These are phyloP conservation scores for Paramecium sonneborni DNA, from an alignment of 73 alveolate species.

Conservation along the genomic window DNA sequence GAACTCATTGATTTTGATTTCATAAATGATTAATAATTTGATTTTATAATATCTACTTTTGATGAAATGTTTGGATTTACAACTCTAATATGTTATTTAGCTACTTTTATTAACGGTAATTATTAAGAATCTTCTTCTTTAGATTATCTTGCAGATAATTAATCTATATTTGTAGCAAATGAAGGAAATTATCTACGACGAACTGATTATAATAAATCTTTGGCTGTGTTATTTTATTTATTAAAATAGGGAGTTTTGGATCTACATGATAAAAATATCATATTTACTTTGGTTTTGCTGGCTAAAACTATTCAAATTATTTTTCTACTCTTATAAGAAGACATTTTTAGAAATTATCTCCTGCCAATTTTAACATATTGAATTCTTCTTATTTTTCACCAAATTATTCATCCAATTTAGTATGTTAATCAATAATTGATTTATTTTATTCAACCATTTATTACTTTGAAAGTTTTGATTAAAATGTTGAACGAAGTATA, in stretches of 20 bases:
- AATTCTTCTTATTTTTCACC: slow-evolving; percentile 47
- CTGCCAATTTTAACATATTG: slow-evolving; percentile 36
- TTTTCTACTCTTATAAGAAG: slow-evolving; percentile 47
- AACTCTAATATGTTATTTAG: background rate
- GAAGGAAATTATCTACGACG: background rate
- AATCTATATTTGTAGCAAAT: background rate
- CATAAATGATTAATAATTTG: background rate
- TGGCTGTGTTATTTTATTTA: background rate
- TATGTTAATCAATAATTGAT: background rate
- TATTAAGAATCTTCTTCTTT: background rate
- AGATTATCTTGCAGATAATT: background rate
- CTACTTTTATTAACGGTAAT: background rate
- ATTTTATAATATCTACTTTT: slow-evolving; percentile 31
- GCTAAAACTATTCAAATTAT: slow-evolving; percentile 42
- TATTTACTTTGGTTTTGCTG: slow-evolving; percentile 48
- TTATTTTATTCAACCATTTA: slow-evolving; percentile 32
- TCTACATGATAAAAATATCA: background rate
- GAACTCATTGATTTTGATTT: background rate
- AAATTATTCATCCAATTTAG: background rate
- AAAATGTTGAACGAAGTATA: background rate
- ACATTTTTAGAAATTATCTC: slow-evolving; percentile 52
- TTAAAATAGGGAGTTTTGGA: slow-evolving; percentile 50
- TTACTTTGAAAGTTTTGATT: background rate
- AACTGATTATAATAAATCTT: background rate
- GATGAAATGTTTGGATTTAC: slow-evolving; percentile 10